These are phyloP conservation scores for Trichoderma gracile DNA, from an alignment of 2,329 filamentous ascomycete species.

Conservation along the genomic window DNA sequence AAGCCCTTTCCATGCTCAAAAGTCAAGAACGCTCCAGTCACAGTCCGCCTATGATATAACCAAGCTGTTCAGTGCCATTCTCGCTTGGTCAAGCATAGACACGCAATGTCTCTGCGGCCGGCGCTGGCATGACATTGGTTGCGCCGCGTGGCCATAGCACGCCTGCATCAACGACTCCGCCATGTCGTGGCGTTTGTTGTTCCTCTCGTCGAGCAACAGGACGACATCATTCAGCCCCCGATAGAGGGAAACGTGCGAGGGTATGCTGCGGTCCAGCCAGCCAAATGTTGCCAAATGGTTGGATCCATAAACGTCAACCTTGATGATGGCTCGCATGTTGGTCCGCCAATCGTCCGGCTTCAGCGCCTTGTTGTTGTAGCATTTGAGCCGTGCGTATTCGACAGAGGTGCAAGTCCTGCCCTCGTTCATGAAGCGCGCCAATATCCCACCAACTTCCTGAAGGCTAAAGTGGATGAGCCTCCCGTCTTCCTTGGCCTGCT, in stretches of 20 bases:
- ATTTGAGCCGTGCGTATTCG: conserved; percentile 26
- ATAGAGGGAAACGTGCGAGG: conserved; percentile 36
- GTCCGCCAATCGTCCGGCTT: conserved; percentile 56
- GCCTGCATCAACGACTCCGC: conserved; percentile 49
- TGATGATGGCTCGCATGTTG: conserved; percentile 55
- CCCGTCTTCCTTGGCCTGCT: conserved; percentile 42
- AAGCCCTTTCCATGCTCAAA: too few relatives aligned
- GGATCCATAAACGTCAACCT: conserved; percentile 59
- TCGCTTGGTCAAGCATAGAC: conserved; percentile 56
- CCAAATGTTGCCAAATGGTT: conserved; percentile 23
- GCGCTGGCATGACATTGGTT: conserved; percentile 34
- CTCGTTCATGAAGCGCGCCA: conserved; percentile 40
- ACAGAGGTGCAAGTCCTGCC: conserved; percentile 31
- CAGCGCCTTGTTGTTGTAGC: conserved; percentile 49
- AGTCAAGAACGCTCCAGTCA: too few relatives aligned
- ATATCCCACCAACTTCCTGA: conserved; percentile 51
- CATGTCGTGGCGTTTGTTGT: conserved; percentile 49
- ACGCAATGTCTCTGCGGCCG: conserved; percentile 47
- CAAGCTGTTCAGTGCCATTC: conserved; percentile 54
- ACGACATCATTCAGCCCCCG: conserved; percentile 58
- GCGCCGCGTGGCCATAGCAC: conserved; percentile 42
- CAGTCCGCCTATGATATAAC: conserved; percentile 47
- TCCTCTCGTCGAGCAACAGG: conserved; percentile 53
- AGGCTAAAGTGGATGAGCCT: conserved; percentile 50
- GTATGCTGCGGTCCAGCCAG: conserved; percentile 18